Percentiles rank a stretch among this genome's conserved stretches.
phyloP scores from a whole-genome alignment of 345 rosid genomes.

The Bruguiera parviflora region DNA sequence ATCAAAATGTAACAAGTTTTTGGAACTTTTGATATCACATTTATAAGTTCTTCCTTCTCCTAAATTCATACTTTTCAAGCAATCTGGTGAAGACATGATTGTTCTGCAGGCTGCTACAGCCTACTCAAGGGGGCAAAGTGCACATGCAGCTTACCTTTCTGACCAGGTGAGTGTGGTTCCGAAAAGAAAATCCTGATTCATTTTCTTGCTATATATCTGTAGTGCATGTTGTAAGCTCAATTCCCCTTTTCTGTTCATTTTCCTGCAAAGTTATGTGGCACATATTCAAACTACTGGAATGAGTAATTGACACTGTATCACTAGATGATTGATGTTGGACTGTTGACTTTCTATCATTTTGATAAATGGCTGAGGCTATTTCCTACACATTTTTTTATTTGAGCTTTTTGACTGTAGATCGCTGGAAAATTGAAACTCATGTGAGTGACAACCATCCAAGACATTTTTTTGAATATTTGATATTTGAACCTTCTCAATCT shows the following conservation, averaged over 20 bases:
- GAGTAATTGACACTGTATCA: not conserved
- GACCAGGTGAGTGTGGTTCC: constrained; percentile 50
- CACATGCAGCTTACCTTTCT: constrained; percentile 70
- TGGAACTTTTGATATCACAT: not conserved
- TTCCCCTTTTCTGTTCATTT: not conserved
- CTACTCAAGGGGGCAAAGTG: constrained; percentile 64
- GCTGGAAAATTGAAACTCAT: not conserved
- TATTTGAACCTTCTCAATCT: too few relatives aligned
- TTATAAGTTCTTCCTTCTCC: not conserved
- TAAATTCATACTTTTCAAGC: not conserved
- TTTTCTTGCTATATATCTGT: not conserved
- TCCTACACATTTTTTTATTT: not conserved
- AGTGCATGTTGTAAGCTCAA: not conserved
- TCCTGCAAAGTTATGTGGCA: not conserved
- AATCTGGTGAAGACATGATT: constrained; percentile 8
- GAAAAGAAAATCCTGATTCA: not conserved
- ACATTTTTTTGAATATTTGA: too few relatives aligned
- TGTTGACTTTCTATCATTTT: not conserved
- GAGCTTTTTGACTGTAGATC: not conserved
- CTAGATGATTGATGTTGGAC: constrained; percentile 3
- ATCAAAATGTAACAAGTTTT: constrained; percentile 54
- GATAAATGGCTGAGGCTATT: not conserved
- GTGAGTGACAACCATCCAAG: not conserved
- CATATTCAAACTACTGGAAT: not conserved
- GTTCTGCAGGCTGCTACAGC: constrained; percentile 71